Evolutionary conservation across 345 rosid genomes (phyloP).

Genomic region (Brassica napus): DNA sequence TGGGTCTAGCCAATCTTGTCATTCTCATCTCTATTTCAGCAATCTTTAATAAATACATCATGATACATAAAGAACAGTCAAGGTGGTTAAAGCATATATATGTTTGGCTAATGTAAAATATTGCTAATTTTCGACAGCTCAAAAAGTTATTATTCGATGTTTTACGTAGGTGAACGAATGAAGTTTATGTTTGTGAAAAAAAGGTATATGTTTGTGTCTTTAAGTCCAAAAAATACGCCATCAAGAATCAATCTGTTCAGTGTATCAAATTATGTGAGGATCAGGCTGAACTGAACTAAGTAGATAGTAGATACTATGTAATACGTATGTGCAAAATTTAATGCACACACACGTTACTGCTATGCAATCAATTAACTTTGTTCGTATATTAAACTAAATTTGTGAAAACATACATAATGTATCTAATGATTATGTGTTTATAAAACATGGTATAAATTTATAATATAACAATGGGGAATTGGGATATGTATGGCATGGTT

Average conservation of each 20-base stretch:
- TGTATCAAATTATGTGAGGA: neutral
- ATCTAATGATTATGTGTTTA: neutral
- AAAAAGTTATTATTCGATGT: slow-evolving; percentile 25
- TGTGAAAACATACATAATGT: neutral
- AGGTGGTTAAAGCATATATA: slow-evolving; percentile 33
- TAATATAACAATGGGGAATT: neutral
- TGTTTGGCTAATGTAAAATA: slow-evolving; percentile 19
- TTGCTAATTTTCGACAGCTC: slow-evolving; percentile 24
- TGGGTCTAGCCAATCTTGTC: slow-evolving; percentile 37
- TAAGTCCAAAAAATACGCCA: neutral
- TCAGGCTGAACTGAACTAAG: too few species aligned
- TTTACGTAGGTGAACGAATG: slow-evolving; percentile 1
- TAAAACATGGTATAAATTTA: neutral
- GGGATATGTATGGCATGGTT: too few species aligned
- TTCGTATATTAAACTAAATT: neutral
- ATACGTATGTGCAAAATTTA: neutral
- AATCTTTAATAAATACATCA: slow-evolving; percentile 18
- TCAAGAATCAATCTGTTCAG: neutral
- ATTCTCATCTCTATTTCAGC: slow-evolving; percentile 21
- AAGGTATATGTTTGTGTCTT: neutral
- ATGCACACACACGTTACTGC: neutral
- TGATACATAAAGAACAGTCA: slow-evolving; percentile 16
- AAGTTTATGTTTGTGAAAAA: neutral
- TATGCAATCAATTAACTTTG: neutral
- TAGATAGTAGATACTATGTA: neutral